phyloP scores from a whole-genome alignment of 2,329 filamentous ascomycete species.

The Allantophomopsis lycopodina region DNA sequence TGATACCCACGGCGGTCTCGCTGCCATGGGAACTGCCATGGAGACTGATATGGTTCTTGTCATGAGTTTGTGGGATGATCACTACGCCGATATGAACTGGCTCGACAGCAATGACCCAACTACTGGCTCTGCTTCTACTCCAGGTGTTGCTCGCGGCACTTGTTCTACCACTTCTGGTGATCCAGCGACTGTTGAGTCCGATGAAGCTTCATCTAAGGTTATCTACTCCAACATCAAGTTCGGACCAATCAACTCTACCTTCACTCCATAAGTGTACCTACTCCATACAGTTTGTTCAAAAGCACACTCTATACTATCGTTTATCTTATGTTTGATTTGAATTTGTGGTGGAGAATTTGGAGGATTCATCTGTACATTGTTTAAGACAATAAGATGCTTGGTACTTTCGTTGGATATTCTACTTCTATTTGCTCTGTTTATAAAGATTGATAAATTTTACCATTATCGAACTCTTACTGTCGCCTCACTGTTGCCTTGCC shows the following conservation, averaged over 20 bases:
- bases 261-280: too few species aligned
- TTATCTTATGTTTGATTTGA: too few species aligned
- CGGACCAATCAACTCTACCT: constrained; percentile 16
- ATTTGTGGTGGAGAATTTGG: too few species aligned
- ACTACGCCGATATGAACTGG: constrained; percentile 60
- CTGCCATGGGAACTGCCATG: constrained; percentile 38
- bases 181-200: constrained; percentile 32
- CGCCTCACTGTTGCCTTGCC: too few species aligned
- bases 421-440: too few species aligned
- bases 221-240: constrained; percentile 19
- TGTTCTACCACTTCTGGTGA: constrained; percentile 37
- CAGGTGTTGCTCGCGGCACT: constrained; percentile 37
- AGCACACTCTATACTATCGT: too few species aligned
- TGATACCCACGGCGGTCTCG: constrained; percentile 37
- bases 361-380: too few species aligned
- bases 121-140: constrained; percentile 22
- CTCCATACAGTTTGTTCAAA: too few species aligned
- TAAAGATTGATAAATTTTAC: too few species aligned
- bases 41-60: constrained; percentile 44
- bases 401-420: too few species aligned
- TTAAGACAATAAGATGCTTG: too few species aligned
- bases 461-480: too few species aligned
- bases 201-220: constrained; percentile 29
- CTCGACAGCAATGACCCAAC: constrained; percentile 54
- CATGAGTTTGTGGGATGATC: constrained; percentile 41